phyloP scores from a whole-genome alignment of 1,139 yeast species.

The Nakaseomyces sp. region DNA sequence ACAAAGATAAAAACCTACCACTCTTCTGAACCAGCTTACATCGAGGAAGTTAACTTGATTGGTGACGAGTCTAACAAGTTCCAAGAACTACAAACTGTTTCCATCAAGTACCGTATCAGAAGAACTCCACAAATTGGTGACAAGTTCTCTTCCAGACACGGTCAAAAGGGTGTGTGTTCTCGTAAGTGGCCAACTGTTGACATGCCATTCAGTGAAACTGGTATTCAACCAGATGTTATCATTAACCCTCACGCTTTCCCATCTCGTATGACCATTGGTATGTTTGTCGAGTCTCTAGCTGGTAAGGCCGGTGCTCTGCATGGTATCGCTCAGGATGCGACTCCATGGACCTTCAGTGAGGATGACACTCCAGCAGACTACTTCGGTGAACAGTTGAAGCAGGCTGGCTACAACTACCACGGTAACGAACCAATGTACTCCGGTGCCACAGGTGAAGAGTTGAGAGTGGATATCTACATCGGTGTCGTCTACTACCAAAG shows the following conservation, averaged over 20 bases:
- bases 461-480: conserved; percentile 88
- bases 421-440: conserved; percentile 99
- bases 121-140: conserved; percentile 96
- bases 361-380: conserved; percentile 93
- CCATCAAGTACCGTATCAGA: conserved; percentile 84
- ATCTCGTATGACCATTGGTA: conserved; percentile 99
- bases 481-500: conserved; percentile 98
- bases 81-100: conserved; percentile 71
- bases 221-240: conserved; percentile 95
- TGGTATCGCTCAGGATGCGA: conserved; percentile 94
- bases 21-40: conserved; percentile 88
- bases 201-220: conserved; percentile 94
- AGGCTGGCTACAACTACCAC: conserved; percentile 92
- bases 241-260: conserved; percentile 99
- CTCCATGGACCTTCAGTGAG: conserved; percentile 94
- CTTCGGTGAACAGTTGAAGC: conserved; percentile 83
- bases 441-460: conserved; percentile 97
- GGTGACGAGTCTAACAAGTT: conserved; percentile 72
- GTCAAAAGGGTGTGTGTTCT: conserved; percentile 98
- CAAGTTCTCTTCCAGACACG: conserved; percentile 96
- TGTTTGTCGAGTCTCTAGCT: conserved; percentile 96
- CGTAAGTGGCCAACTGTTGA: conserved; percentile 96
- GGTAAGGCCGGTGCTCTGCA: conserved; percentile 98
- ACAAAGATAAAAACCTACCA: conserved; percentile 91
- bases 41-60: conserved; percentile 86